Evolutionary conservation across 1,284 basidiomycete species (phyloP).

Genomic region (Heterobasidion parviporum): DNA sequence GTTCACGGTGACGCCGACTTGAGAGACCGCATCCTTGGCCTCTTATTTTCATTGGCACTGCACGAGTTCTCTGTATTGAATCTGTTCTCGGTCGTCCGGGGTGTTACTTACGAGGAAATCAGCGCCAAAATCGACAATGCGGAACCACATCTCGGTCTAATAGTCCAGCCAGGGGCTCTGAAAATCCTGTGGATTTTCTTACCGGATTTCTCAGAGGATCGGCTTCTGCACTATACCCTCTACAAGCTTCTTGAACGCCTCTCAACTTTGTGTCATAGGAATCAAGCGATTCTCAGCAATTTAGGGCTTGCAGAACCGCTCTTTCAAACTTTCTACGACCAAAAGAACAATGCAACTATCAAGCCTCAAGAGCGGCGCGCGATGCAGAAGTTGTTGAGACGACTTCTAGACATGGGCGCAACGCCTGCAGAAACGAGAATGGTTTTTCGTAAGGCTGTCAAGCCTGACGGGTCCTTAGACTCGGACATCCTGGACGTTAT

Average conservation of each 20-base stretch:
- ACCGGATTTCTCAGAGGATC: conserved; percentile 15
- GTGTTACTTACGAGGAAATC: conserved; percentile 17
- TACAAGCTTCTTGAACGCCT: conserved; percentile 59
- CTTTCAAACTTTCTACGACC: conserved; percentile 29
- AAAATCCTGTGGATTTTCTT: conserved; percentile 44
- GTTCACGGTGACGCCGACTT: conserved; percentile 36
- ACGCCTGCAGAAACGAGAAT: conserved; percentile 48
- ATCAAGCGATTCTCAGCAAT: conserved; percentile 56
- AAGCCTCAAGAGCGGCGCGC: conserved; percentile 40
- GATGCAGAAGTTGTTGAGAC: conserved; percentile 51
- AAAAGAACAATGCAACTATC: conserved; percentile 17
- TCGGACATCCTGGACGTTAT: conserved; percentile 60
- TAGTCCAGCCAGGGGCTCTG: conserved; percentile 49
- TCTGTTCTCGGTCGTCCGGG: conserved; percentile 37
- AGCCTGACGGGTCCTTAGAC: conserved; percentile 33
- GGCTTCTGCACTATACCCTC: conserved; percentile 35
- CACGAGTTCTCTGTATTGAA: conserved; percentile 51
- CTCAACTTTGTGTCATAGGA: conserved; percentile 50
- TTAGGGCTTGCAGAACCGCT: conserved; percentile 45
- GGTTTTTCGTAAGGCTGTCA: conserved; percentile 54
- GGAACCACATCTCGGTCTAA: conserved; percentile 34
- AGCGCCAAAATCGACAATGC: conserved; percentile 30
- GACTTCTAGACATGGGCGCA: conserved; percentile 64
- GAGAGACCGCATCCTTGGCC: conserved; percentile 47
- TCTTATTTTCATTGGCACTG: conserved; percentile 53